Percentiles rank a stretch among this genome's conserved stretches.
Evolutionary conservation across 345 rosid species (phyloP).

Genomic region (Eucalyptus fibrosa): DNA sequence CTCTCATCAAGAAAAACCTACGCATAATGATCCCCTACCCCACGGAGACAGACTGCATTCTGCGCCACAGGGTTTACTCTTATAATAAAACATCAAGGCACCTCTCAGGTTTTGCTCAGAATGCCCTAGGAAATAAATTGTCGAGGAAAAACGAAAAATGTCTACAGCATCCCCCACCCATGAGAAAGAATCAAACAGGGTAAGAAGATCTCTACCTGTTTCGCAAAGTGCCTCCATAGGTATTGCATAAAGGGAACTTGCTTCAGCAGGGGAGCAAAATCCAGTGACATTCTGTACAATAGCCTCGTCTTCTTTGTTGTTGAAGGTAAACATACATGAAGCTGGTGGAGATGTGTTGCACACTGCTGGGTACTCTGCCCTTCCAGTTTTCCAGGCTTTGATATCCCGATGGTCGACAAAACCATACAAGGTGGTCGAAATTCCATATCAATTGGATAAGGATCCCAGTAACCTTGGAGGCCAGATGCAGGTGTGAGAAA

Average conservation of each 20-base stretch:
- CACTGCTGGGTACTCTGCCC: conserved; percentile 69
- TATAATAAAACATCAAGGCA: neutral
- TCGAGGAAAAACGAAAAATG: neutral
- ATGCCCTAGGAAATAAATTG: neutral
- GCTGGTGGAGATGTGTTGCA: conserved; percentile 91
- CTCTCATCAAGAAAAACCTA: neutral
- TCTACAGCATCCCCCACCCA: neutral
- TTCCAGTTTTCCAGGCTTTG: conserved; percentile 89
- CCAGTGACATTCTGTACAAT: conserved; percentile 87
- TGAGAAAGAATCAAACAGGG: neutral
- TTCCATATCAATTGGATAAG: conserved; percentile 98
- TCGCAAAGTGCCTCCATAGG: conserved; percentile 88
- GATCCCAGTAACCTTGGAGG: conserved; percentile 97
- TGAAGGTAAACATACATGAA: conserved; percentile 92
- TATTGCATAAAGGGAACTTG: conserved; percentile 75
- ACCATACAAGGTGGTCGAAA: conserved; percentile 96
- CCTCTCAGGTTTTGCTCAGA: neutral
- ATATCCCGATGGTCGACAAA: conserved; percentile 88
- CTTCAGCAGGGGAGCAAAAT: conserved; percentile 84
- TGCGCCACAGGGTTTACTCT: neutral
- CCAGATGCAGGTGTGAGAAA: conserved; percentile 86
- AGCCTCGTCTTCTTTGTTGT: conserved; percentile 72
- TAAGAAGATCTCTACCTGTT: conserved; percentile 43
- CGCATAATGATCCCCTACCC: neutral
- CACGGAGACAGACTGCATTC: neutral